Base-by-base conservation (phyloP, 345 rosid genomes). In the Litchi chinensis region DNA sequence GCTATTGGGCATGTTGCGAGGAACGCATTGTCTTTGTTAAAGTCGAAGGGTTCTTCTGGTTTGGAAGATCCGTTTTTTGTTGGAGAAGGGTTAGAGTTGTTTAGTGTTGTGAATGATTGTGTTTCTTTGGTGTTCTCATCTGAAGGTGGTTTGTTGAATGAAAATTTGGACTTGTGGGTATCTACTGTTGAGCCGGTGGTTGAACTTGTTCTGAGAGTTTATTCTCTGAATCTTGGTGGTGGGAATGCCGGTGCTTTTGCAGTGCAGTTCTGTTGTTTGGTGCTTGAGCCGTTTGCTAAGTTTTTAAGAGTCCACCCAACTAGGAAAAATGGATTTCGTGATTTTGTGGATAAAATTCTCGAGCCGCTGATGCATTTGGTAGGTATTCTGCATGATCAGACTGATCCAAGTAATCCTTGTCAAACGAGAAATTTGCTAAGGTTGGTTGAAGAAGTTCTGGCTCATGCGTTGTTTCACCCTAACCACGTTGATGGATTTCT, bases 401-500 rank as follows among this genome's bases (percentile, higher is more conserved):
- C 73, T 76, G 80, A 81, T 64, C 83, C 72, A 46, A 66, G 79
- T 76, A 76, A 74, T 79, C 74, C 77, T 78, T 66, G 60, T 74
- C 78, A 43, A 70, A 68, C 76, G 37, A 78, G 74, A 79, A 83
- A 81, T 43, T 84, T 94, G 80, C 57, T 87, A 74, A 79, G 79
- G 86, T 76, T 87, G 82, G 83, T 87, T 67, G 88, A 88, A 83
- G 94, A 91, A 66, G 90, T 90, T 75, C 77, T 94, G 70, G 85
- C 91, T 73, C 87, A 87, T 32, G 98, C 92, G 72, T 68, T 94
- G 77, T 94, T 93, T 83, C 95, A 96, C 83, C 87, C 95, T 50
- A 77, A 80, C 39, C 98, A 96, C 71, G 77, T 93, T 65, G 97
- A 93, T 85, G 99, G 97, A 63, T 94, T 94, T 79, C 79, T 94